Base-by-base conservation (phyloP, 2,329 filamentous ascomycete species). In the Fusarium longipes region DNA sequence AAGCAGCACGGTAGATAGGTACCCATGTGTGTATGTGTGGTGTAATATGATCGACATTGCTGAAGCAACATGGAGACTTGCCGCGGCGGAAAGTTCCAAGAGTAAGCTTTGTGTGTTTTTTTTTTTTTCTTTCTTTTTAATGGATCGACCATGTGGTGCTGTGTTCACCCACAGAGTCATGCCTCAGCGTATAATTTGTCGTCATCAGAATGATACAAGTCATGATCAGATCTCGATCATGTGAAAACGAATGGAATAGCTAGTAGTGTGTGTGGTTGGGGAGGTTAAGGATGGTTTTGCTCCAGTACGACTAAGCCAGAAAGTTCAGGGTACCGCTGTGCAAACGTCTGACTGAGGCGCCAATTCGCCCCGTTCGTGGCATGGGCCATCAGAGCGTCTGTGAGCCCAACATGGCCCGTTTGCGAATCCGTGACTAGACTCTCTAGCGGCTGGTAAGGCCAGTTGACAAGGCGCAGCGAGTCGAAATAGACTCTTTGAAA, bases 401-500 rank as follows among this genome's bases (percentile, higher is more conserved):
- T 68, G 61, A 70, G 67, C 52, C 67, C 55, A 24, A 70, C 60
- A 32, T 70, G 67, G 18, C 67, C 67, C 39, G 64, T 70, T 50
- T 53, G 56, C 24, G 67, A 54, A 55, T 70, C 67, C 15, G 63
- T 70, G 7, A 61, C 51, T 51, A 67, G 65, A 8, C 68, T 44
- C 22, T 61, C 65, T 32, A 62, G 54, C 42, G 65, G 62, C 45
- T 60, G 58, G 49, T 66, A 67, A n/a, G 75, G 72, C 79, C 77
- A 81, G 40, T 80, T 77, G 43, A 76, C 65, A 48, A 76, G 62
- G 30, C 75, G 76, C 44, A 81, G 52, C 52, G 72, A 76, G 35
- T 68, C 65, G 40, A 68, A 74, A 63, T 80, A 81, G 36, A 77
- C 44, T 52, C 73, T 70, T 38, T 74, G 73, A 40, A 81, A 81